Evolutionary conservation across 2,329 filamentous ascomycete genomes (phyloP).

Genomic region (Penicillium sp.): DNA sequence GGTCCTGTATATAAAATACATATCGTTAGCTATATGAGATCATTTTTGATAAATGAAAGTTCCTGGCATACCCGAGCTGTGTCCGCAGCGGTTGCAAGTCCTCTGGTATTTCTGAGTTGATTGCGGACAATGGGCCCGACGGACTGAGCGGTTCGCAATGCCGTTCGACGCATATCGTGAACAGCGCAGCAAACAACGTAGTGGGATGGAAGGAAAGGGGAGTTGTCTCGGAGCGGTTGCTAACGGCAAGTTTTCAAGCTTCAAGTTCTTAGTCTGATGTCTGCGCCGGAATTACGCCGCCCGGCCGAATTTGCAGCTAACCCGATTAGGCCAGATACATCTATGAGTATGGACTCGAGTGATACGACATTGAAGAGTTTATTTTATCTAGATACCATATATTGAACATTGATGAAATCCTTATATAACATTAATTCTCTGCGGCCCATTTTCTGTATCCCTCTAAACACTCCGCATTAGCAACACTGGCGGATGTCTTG

Average conservation of each 20-base stretch:
- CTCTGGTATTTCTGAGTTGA: constrained; percentile 32
- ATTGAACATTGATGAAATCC: neutral
- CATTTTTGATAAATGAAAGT: neutral
- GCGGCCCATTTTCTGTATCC: constrained; percentile 81
- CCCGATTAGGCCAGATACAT: neutral
- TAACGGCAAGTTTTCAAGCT: constrained; percentile 2
- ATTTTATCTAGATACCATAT: neutral
- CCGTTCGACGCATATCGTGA: constrained; percentile 35
- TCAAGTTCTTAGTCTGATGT: constrained; percentile 4
- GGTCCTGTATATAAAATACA: constrained; percentile 55
- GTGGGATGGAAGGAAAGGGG: neutral
- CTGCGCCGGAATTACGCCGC: neutral
- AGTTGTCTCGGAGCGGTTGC: neutral
- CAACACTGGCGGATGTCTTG: constrained; percentile 88
- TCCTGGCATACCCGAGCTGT: constrained; percentile 29
- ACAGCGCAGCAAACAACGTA: neutral
- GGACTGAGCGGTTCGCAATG: constrained; percentile 37
- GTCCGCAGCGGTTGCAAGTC: constrained; percentile 33
- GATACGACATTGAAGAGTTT: too few species aligned
- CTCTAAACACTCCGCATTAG: constrained; percentile 79
- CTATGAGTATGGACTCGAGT: too few species aligned
- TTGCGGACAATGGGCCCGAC: constrained; percentile 32
- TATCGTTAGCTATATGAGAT: neutral
- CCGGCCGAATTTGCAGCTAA: neutral
- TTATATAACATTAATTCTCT: constrained; percentile 34